Evolutionary conservation across 2,329 filamentous ascomycete genomes (phyloP).

Genomic region (Penicillium sp.): DNA sequence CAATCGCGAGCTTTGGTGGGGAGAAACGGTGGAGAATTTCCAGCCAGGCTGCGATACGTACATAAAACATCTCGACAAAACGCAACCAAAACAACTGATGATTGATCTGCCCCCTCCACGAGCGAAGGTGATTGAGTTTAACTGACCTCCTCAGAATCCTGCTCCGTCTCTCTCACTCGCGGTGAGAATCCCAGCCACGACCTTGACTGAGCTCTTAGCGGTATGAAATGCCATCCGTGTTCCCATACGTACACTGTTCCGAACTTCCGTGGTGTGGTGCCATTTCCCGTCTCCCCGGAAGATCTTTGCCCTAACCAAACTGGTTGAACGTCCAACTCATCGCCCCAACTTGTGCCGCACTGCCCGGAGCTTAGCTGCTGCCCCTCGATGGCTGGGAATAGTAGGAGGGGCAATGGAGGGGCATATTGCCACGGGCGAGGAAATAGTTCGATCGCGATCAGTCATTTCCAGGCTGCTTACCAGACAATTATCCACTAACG

Average conservation of each 20-base stretch:
- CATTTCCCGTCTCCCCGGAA: background rate
- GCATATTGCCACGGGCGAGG: background rate
- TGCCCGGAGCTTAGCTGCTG: background rate
- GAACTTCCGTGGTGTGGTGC: background rate
- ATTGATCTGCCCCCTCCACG: background rate
- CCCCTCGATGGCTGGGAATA: background rate
- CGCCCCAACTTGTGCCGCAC: background rate
- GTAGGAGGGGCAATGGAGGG: background rate
- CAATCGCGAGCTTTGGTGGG: background rate
- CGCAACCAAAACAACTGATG: background rate
- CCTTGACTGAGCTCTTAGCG: background rate
- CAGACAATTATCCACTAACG: too few relatives aligned
- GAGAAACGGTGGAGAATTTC: background rate
- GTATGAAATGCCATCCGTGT: background rate
- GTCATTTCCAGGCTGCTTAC: too few relatives aligned
- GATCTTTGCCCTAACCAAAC: conserved; percentile 3
- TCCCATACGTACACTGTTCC: background rate
- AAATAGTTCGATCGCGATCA: background rate
- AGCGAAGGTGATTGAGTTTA: background rate
- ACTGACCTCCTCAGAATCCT: background rate
- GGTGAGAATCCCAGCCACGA: background rate
- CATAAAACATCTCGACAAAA: too few relatives aligned
- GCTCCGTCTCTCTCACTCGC: background rate
- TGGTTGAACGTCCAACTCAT: background rate
- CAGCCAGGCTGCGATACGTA: background rate